Conservation (phyloP, 2,329 filamentous ascomycete genomes). For the Arthrinium puccinioides region DNA sequence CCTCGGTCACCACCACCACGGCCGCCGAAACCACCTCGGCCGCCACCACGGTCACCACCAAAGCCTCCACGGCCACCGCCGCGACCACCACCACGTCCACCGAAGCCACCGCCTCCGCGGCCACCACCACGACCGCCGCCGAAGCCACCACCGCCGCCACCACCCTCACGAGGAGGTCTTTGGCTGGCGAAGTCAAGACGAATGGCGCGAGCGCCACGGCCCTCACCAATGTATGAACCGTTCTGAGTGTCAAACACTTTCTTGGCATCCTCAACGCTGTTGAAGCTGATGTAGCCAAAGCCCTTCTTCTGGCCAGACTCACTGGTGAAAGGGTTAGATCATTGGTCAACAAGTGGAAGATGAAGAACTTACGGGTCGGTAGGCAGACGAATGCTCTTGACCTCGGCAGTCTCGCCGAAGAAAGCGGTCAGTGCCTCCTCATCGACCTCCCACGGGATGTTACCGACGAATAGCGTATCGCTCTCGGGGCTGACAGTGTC, state of each 20-base stretch:
- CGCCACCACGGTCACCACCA: conserved; percentile 34
- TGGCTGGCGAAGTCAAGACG: conserved; percentile 77
- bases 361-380: conserved; percentile 61
- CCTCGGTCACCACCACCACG: conserved; percentile 32
- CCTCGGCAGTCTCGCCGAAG: conserved; percentile 63
- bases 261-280: conserved; percentile 75
- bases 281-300: conserved; percentile 85
- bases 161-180: conserved; percentile 53
- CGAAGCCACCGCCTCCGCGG: conserved; percentile 37
- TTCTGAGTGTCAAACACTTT: conserved; percentile 63
- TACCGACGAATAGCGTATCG: conserved; percentile 86
- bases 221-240: conserved; percentile 53
- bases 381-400: conserved; percentile 77
- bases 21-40: conserved; percentile 37
- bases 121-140: conserved; percentile 36
- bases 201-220: conserved; percentile 65
- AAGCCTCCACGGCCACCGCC: conserved; percentile 44
- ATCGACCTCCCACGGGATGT: conserved; percentile 77
- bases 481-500: conserved; percentile 73
- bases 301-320: conserved; percentile 83
- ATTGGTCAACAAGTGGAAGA: neutral
- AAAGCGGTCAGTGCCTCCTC: conserved; percentile 68
- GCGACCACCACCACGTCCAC: conserved; percentile 43
- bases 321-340: conserved; percentile 31
- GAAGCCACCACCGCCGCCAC: conserved; percentile 39